Evolutionary conservation across 1,284 basidiomycete species (phyloP).

Genomic region (Heterobasidion occidentale): DNA sequence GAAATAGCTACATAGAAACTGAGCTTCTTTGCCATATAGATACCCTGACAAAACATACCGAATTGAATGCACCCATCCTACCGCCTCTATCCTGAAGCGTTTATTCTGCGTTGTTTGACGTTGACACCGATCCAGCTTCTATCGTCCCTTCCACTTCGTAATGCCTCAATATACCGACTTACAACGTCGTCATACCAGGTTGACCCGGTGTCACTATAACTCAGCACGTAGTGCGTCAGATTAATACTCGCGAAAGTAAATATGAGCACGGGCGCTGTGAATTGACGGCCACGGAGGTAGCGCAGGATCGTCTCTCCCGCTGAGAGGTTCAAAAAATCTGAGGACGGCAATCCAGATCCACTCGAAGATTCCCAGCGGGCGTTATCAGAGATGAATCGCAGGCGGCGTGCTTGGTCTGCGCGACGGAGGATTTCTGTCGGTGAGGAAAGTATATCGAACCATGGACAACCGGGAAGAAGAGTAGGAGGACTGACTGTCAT

Average conservation of each 20-base stretch:
- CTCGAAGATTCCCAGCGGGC: slow-evolving; percentile 4
- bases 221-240: slow-evolving; percentile 7
- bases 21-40: too few relatives aligned
- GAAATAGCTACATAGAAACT: too few relatives aligned
- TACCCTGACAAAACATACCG: too few relatives aligned
- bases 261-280: slow-evolving; percentile 8
- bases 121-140: background rate
- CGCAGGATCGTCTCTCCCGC: slow-evolving; percentile 12
- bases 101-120: background rate
- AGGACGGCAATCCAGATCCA: too few relatives aligned
- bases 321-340: slow-evolving; percentile 5
- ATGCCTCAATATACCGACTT: background rate
- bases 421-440: background rate
- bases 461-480: background rate
- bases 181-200: background rate
- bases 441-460: background rate
- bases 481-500: slow-evolving; percentile 6
- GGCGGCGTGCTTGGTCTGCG: slow-evolving; percentile 1
- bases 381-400: slow-evolving; percentile 12
- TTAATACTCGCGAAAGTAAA: slow-evolving; percentile 6
- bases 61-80: too few relatives aligned
- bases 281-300: slow-evolving; percentile 10
- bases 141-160: background rate
- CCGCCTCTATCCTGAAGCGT: too few relatives aligned
- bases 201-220: slow-evolving; percentile 6